These are phyloP conservation scores for Lignosus rhinocerotis DNA, from an alignment of 1,284 basidiomycete genomes.

Conservation along the genomic window DNA sequence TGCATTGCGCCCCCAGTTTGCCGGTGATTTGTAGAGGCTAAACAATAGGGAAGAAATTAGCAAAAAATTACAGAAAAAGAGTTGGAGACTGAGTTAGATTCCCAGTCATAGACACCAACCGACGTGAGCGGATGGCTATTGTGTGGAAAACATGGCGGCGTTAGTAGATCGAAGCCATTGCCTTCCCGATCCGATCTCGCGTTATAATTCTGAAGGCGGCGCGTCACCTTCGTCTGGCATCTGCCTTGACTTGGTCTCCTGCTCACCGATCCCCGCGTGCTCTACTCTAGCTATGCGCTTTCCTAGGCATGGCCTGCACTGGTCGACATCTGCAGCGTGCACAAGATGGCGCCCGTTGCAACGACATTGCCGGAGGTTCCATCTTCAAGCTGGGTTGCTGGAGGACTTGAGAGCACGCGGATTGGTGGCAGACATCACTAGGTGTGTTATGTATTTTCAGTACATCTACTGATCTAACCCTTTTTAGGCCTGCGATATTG, in stretches of 20 bases:
- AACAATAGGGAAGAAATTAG: no score
- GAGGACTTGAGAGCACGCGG: constrained; percentile 33
- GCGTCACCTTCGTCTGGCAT: constrained; percentile 2
- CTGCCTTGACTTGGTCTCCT: neutral
- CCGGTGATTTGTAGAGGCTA: no score
- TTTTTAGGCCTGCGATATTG: constrained; percentile 39
- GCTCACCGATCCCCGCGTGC: constrained; percentile 2
- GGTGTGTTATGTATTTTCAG: constrained; percentile 18
- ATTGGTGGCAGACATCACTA: constrained; percentile 36
- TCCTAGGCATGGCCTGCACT: constrained; percentile 10
- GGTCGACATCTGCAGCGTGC: neutral
- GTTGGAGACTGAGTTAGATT: no score
- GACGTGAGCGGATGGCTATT: neutral
- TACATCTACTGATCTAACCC: constrained; percentile 2
- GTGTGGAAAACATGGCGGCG: constrained; percentile 8
- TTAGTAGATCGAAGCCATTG: constrained; percentile 19
- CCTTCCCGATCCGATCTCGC: constrained; percentile 27
- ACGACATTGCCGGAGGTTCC: constrained; percentile 22
- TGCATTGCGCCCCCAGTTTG: constrained; percentile 49
- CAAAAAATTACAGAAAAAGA: no score
- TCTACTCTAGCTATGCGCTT: constrained; percentile 15
- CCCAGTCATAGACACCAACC: neutral
- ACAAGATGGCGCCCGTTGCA: constrained; percentile 5
- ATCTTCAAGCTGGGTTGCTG: constrained; percentile 26
- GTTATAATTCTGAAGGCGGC: neutral